Base-by-base conservation (phyloP, 345 rosid species). In the Syzygium aqueum region DNA sequence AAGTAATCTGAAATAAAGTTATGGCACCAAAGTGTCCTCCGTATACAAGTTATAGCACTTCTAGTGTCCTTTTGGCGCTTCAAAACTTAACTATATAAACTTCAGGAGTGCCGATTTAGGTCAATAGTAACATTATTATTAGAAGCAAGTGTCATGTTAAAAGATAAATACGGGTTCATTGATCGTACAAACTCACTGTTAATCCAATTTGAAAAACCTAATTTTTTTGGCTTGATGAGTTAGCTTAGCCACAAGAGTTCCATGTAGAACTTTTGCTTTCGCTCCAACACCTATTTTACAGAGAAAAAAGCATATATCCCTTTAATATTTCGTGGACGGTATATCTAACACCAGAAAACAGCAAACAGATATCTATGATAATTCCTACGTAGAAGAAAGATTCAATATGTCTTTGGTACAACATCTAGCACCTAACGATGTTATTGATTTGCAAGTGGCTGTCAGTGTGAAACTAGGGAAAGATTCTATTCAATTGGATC, bases 91-190 rank as follows among this genome's bases (percentile, higher is more conserved):
- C 53, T 11, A 51, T 51, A 13, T 13, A 51, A 51, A 11, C 53
- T 51, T 51, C 5, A 14, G 53, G 53, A 51, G 14, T 51, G 53
- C 17, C 53, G 17, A 1, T 16, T 16, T 15, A 51, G 53, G 53
- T 51, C 14, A 51, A 51, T 6, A 6, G 17, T 15, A 51, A 16
- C 15, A 16, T 63, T 28, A 17, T 63, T 15, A 21, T 3, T 28
- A 15, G 19, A 28, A 63, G 77, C 21, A 7, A 10, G 0, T 0
- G 0, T 17, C 8, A 7, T 16, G 21, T 7, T 28, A 15, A 3
- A 28, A 63, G 37, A 63, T 63, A 15, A 28, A 63, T 14, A 28
- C 2, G 15, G 10, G 21, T 28, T 63, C 37, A 63, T 28, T 7
- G 3, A 15, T 63, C 5, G 21, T 14, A 28, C 15, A 6, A 40